Conservation (phyloP, 345 rosid species). For the Hibiscus mutabilis region DNA sequence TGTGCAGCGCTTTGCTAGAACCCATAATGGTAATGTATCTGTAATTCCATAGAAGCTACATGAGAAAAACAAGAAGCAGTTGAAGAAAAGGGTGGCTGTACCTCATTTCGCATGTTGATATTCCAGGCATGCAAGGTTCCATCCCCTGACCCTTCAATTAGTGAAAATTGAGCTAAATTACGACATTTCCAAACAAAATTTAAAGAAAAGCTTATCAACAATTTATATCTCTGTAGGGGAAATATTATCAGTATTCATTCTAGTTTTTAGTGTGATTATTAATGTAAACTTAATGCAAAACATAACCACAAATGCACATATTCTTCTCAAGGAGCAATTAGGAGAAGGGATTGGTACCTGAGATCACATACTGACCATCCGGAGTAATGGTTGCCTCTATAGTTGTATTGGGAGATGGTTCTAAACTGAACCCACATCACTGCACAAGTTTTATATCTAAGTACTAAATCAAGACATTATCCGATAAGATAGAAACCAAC, state of each 20-base stretch:
- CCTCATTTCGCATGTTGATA: conserved; percentile 72
- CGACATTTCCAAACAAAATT: too few relatives aligned
- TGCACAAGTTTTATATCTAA: conserved; percentile 26
- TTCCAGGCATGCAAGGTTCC: conserved; percentile 89
- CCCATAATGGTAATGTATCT: not conserved
- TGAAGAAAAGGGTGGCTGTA: conserved; percentile 16
- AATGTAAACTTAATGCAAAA: not conserved
- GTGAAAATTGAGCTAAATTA: not conserved
- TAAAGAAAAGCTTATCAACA: not conserved
- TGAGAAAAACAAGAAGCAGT: not conserved
- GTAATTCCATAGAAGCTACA: not conserved
- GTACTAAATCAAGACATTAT: conserved; percentile 1
- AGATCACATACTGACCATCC: conserved; percentile 87
- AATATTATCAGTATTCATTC: not conserved
- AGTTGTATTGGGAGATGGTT: conserved; percentile 71
- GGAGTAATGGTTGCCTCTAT: conserved; percentile 93
- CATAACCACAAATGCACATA: not conserved
- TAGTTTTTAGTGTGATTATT: not conserved
- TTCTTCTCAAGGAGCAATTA: not conserved
- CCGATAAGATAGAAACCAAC: not conserved
- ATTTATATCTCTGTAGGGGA: not conserved
- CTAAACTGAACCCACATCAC: conserved; percentile 88
- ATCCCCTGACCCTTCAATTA: conserved; percentile 78
- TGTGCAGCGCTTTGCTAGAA: not conserved
- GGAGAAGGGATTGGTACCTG: conserved; percentile 44